Conservation (phyloP, 1,284 basidiomycete species). For the Exobasidium rhododendri region DNA sequence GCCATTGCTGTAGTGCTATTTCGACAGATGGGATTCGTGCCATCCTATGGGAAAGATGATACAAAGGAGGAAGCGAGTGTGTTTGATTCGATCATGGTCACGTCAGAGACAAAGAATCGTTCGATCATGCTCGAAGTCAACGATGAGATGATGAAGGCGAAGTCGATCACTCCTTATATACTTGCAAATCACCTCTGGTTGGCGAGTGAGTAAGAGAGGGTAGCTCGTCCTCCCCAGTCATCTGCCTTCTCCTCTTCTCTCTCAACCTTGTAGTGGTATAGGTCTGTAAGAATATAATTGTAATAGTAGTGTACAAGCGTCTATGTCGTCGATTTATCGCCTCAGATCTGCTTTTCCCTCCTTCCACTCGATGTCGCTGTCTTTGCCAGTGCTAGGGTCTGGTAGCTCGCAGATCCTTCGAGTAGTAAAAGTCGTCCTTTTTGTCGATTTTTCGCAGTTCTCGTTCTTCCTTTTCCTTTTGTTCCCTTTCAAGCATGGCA, state of each 20-base stretch:
- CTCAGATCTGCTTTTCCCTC: too few relatives aligned
- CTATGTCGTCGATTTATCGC: neutral
- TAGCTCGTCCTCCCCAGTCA: neutral
- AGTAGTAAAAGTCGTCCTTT: constrained; percentile 8
- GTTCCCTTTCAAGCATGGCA: neutral
- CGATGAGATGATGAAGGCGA: constrained; percentile 3
- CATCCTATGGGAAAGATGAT: constrained; percentile 5
- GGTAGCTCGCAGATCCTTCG: neutral
- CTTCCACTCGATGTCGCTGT: neutral
- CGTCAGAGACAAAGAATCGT: constrained; percentile 9
- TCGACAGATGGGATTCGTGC: constrained; percentile 11
- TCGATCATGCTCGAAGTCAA: neutral
- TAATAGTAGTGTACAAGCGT: constrained; percentile 6
- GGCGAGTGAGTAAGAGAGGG: constrained; percentile 9
- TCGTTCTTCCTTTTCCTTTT: constrained; percentile 6
- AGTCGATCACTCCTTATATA: constrained; percentile 3
- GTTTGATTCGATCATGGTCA: constrained; percentile 4
- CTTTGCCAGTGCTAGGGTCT: neutral
- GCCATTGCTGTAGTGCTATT: constrained; percentile 9
- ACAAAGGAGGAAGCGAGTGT: neutral
- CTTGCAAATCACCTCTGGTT: constrained; percentile 9
- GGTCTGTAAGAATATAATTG: neutral
- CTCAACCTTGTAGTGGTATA: neutral
- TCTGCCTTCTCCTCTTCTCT: neutral
- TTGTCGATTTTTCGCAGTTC: neutral